Percentiles rank a stretch among this genome's conserved stretches.
Conservation (phyloP, 192 early-diverging fungal species). For the Coemansia aciculifera region DNA sequence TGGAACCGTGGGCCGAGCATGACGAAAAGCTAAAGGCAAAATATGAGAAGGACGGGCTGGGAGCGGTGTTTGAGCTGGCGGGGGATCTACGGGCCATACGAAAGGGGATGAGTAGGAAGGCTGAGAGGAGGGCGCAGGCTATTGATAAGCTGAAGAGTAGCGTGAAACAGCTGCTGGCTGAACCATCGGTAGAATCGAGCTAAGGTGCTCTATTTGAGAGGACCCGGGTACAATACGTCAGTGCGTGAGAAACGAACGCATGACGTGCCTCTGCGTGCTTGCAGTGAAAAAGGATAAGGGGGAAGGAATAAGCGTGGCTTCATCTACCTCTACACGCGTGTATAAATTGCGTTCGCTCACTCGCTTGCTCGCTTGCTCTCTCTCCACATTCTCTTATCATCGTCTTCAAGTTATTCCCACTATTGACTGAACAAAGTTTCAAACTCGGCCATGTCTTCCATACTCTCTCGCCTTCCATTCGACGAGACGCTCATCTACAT, state of each 20-base stretch:
- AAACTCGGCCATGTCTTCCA: not conserved
- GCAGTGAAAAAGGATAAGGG: slow-evolving; percentile 3
- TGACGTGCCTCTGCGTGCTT: not conserved
- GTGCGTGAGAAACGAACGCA: not conserved
- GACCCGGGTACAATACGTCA: not conserved
- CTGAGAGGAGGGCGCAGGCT: slow-evolving; percentile 28
- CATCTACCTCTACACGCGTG: not conserved
- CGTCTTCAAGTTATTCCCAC: no score
- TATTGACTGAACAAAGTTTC: not conserved
- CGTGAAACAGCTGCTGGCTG: not conserved
- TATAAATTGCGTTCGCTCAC: not conserved
- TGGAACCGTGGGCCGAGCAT: slow-evolving; percentile 52
- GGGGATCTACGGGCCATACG: slow-evolving; percentile 41
- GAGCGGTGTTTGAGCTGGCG: slow-evolving; percentile 37
- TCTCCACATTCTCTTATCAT: not conserved
- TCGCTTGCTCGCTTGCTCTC: not conserved
- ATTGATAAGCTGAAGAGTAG: slow-evolving; percentile 26
- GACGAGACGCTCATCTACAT: slow-evolving; percentile 39
- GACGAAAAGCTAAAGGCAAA: slow-evolving; percentile 26
- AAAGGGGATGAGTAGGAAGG: slow-evolving; percentile 35
- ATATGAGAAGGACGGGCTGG: slow-evolving; percentile 24
- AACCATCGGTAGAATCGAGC: not conserved
- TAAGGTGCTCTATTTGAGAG: not conserved
- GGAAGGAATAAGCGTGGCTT: not conserved
- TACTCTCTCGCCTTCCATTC: slow-evolving; percentile 37